Base-by-base conservation (phyloP, 2,329 filamentous ascomycete species). In the Pseudohalonectria lignicola region DNA sequence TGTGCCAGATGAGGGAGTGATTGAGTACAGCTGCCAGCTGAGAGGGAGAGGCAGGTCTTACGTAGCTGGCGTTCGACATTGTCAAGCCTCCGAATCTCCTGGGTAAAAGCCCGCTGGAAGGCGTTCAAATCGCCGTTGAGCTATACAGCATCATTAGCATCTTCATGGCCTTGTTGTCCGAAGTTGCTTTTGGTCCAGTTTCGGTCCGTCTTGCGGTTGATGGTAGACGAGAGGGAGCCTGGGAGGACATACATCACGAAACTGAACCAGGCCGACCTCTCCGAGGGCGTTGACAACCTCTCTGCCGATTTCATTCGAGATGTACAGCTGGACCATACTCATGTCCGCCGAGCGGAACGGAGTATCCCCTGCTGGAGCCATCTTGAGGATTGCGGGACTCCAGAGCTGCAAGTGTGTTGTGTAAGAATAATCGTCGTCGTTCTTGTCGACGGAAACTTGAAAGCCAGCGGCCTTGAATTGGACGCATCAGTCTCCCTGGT, bases 341-440 rank as follows among this genome's bases (percentile, higher is more conserved):
- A 98, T 98, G 65, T 95, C 86, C 85, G 87, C 86, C 60, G 92
- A 98, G 76, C 93, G 90, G 80, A 98, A 96, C 71, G 95, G 85
- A 64, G 88, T 94, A 68, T 96, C 87, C 67, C 86, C 67, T 60
- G 68, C 64, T 49, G 72, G 68, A 62, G 75, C 76, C 78, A 82
- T 82, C 47, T 48, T 63, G 57, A 45, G 48, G 40, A 42, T 13
- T 44, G 31, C 39, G 42, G 26, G 41, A 46, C 45, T 45, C 47
- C 48, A 41, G 34, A 39, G 41, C 43, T 34, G 41, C 40, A 31
- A 32, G 18, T n/a, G n/a, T n/a, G n/a, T n/a, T n/a, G n/a, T n/a
- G n/a, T n/a, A n/a, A n/a, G n/a, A n/a, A n/a, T n/a, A n/a, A n/a
- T n/a, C n/a, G n/a, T n/a, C n/a, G n/a, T n/a, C n/a, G n/a, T n/a